Evolutionary conservation across 140 eudicot species (phyloP).

Genomic region (Flaveria floridana): DNA sequence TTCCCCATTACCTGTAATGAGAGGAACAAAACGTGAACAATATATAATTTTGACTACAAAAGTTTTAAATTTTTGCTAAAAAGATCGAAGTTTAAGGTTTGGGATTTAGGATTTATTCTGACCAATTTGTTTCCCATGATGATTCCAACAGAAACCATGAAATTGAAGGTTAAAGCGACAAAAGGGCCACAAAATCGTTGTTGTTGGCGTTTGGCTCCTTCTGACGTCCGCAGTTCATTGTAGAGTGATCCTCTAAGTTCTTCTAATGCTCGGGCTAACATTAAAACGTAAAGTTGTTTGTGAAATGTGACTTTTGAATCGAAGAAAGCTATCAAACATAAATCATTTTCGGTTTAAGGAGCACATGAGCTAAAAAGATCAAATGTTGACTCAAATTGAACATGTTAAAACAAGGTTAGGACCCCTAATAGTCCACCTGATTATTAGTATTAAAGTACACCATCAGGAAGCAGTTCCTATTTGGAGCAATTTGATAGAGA

Average conservation of each 20-base stretch:
- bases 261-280: slow-evolving; percentile 60
- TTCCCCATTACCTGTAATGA: slow-evolving; percentile 67
- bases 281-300: not conserved
- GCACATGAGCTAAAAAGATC: not conserved
- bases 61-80: not conserved
- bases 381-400: not conserved
- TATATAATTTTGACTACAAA: not conserved
- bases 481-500: too few species aligned
- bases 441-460: not conserved
- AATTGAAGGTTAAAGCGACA: slow-evolving; percentile 73
- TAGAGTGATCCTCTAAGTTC: slow-evolving; percentile 69
- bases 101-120: not conserved
- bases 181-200: slow-evolving; percentile 76
- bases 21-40: not conserved
- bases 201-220: slow-evolving; percentile 79
- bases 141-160: slow-evolving; percentile 71
- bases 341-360: not conserved
- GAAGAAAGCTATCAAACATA: not conserved
- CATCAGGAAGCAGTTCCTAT: too few species aligned
- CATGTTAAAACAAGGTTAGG: not conserved
- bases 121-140: slow-evolving; percentile 74
- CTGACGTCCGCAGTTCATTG: slow-evolving; percentile 63
- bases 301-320: not conserved
- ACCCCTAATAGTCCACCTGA: not conserved
- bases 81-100: slow-evolving; percentile 2